Evolutionary conservation across 179 eudicot genomes (phyloP), one percentile per base, ranked within the genome.

Genomic region (Silene noctiflora): DNA sequence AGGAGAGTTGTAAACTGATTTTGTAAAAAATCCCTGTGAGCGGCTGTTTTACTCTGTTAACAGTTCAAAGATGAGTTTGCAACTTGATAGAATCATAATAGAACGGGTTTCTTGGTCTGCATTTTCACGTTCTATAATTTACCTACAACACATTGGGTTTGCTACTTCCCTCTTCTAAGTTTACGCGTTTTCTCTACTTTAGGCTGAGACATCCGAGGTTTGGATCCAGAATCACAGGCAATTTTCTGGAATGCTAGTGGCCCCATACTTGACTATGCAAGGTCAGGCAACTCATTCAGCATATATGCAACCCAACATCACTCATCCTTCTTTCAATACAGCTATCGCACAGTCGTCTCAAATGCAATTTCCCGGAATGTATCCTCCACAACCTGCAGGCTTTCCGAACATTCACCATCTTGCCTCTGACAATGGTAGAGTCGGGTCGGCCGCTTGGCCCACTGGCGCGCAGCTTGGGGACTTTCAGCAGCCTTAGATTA

Each of bases 211-310:
- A 63, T 87, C 97, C 42, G 99, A 91, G 77, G 82, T 95, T 64
- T 91, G 97, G 99, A 83, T 94, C 58, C 90, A 84, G 85, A 92
- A 83, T 79, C 91, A 88, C n/a, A 85, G 97, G 85, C 97, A 91
- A 51, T 76, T 84, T 51, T 75, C 94, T 14, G 85, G 90, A 80
- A 56, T 92, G 88, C 99, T 93, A 74, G 85, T 96, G 3, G 80
- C 92, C 16, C 88, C 97, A 14, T 95, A 93, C 87, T 95, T 87
- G 78, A 92, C 89, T 78, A 88, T 95, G 87, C 87, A 86, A 7
- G 94, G 94, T 67, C 98, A 88, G 80, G 74, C 93, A 35, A 83
- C 90, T 20, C 97, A 89, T 56, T 87, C 91, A n/a, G 87, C 95
- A 24, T 91, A 89, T 73, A 35, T 95, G 89, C 89, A 89, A 21